Evolutionary conservation across 192 early-diverging fungal genomes (phyloP), one percentile per base, ranked within the genome.

Genomic region (Podila epicladia): DNA sequence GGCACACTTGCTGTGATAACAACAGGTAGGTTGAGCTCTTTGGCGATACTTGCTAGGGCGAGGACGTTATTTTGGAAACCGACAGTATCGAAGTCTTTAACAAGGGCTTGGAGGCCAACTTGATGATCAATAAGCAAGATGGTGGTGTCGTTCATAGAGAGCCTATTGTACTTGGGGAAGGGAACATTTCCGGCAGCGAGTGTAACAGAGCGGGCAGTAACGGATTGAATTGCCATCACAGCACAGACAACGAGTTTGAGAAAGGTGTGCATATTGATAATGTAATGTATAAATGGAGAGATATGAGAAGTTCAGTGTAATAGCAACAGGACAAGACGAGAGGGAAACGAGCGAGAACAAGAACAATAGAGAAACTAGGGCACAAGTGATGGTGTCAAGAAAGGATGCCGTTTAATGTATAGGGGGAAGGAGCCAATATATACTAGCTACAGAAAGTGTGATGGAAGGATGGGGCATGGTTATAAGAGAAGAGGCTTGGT

Each of bases 111-210:
- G 50, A 76, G 69, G 26, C 74, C 74, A 13, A 63, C 71, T 71
- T 76, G 74, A 58, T 76, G 74, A 71, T 76, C 74, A 33, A 76
- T 53, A 64, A 76, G 71, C 60, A 76, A 71, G 38, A 76, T 62
- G n/a, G 70, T 68, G 24, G 68, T 58, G 45, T 76, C 38, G 60
- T 76, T 76, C 35, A 71, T 38, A 64, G 62, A 45, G 29, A 76
- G 58, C 32, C 69, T 61, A 35, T 69, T 64, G 55, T 76, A 76
- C 62, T 64, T 64, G 62, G 62, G 62, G 62, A 64, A 48, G 62
- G 62, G 49, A 45, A 35, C 62, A 45, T 45, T 64, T 64, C 62
- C 62, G 62, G 62, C 62, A 63, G 26, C 9, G 61, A 63, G 9
- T 32, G 61, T 1, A 64, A 26, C 62, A 37, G 62, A 64, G 62